phyloP scores from a whole-genome alignment of 2,329 filamentous ascomycete genomes.

The Geosmithia flava region DNA sequence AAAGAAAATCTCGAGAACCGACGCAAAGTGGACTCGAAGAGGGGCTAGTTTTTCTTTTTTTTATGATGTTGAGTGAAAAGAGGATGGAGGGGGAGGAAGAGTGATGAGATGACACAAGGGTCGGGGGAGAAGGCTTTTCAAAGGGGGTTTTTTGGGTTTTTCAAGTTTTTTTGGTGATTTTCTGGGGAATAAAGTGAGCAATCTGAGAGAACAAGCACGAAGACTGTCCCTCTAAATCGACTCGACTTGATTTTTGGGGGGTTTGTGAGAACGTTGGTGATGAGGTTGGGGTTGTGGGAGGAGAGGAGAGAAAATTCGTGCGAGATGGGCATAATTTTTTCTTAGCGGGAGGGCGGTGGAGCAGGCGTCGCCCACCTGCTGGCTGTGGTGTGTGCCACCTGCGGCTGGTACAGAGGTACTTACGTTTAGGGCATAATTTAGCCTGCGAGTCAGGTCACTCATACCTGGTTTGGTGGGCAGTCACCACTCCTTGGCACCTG shows the following conservation, averaged over 20 bases:
- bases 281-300: constrained; percentile 35
- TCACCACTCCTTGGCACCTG: neutral
- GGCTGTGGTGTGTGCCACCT: neutral
- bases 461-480: neutral
- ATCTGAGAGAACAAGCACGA: constrained; percentile 49
- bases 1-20: constrained; percentile 11
- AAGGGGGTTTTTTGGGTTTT: constrained; percentile 47
- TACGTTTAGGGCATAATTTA: neutral
- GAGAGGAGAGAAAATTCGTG: constrained; percentile 26
- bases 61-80: neutral
- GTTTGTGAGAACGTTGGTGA: constrained; percentile 20
- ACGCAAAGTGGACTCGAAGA: constrained; percentile 9
- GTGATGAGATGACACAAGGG: constrained; percentile 1
- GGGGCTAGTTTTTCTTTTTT: constrained; percentile 1
- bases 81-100: neutral
- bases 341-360: constrained; percentile 10
- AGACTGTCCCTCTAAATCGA: constrained; percentile 44
- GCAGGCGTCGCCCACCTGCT: constrained; percentile 7
- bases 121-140: neutral
- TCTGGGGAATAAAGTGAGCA: constrained; percentile 39
- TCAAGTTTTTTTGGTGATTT: constrained; percentile 48
- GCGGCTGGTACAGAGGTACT: neutral
- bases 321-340: constrained; percentile 18
- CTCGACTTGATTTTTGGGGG: constrained; percentile 29
- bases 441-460: neutral